Evolutionary conservation across 805 yeast species (phyloP), one percentile per base, ranked within the genome.

Genomic region (Pichia scutulata): DNA sequence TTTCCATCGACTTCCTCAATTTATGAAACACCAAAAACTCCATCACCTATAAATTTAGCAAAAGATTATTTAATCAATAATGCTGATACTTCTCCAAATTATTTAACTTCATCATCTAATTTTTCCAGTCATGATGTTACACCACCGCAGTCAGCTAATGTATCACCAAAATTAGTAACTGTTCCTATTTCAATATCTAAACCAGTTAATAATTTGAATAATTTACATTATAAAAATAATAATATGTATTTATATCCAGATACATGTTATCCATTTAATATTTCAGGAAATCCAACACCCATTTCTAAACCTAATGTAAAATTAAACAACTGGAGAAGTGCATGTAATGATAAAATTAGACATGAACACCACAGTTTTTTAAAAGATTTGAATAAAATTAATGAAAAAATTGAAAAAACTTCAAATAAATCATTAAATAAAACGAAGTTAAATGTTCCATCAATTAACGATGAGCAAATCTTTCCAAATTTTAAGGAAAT

Each of bases 311-410:
- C 64, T 49, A 62, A 62, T 46, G 67, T 67, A 43, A 63, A 72
- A 37, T 67, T 68, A 39, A 57, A 66, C 43, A 73, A 70, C 54
- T 74, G 78, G 78, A 67, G 77, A 56, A 65, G 67, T 44, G 67
- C 68, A 54, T 62, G 72, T 49, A 70, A 68, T 39, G 56, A 63
- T n/a, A 69, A 72, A 64, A 60, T 74, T 39, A 70, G 71, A 47
- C 70, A 66, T 53, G 71, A 70, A 50, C 70, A 72, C 56, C 69
- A 69, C 23, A 67, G 67, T 52, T 63, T 64, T 30, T 69, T 70
- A 57, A 65, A 63, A 52, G 68, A 67, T 49, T 70, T 33, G 10
- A 33, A 33, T 12, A 33, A 33, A 33, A 33, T 33, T 9, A 71
- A 59, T 68, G 68, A 54, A 68, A 64, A 43, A 64, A 66, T 42